Evolutionary conservation across 1,284 basidiomycete species (phyloP), one percentile per base, ranked within the genome.

Genomic region (Austroboletus novae-zelandiae): DNA sequence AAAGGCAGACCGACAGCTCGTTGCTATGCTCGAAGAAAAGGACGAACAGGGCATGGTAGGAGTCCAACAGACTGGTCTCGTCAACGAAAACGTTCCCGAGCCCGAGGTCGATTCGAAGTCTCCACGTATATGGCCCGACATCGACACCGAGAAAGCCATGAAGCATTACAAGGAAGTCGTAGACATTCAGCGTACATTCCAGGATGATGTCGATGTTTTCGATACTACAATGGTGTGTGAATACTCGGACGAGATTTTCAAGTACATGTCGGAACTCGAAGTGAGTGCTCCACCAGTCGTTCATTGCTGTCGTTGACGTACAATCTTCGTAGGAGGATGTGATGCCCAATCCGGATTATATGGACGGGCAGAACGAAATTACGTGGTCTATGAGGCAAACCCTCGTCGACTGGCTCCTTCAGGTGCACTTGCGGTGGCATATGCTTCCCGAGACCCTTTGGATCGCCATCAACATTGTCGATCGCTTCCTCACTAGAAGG

Each of bases 211-310:
- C 23, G 94, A 98, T 65, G 79, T 87, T 64, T 85, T 84, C 59
- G 97, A 99, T 72, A 89, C 89, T 25, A 94, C 92, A 10, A 98
- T 99, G 96, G 94, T 97, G 20, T 94, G 94, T 42, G 97, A 99
- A 71, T 99, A 99, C 67, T 83, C 94, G 25, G 91, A 95, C 29
- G 96, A 99, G 54, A 99, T 99, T 66, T 99, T 99, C 64, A 79
- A 82, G 54, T 98, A 99, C 73, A 99, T 99, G 97, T 78, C 78
- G 55, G 81, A 90, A 50, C 81, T 97, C 45, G 94, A 98, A 81
- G 91, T 94, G 54, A 31, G 79, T 17, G 45, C 9, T 30, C 9
- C 9, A 9, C 32, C 7, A 20, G 35, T n/a, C 10, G n/a, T 44
- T 13, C 40, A 14, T 35, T 35, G 15, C 43, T 10, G 29, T 56